Conservation (phyloP, 345 rosid genomes). For the Erucastrum elatum region DNA sequence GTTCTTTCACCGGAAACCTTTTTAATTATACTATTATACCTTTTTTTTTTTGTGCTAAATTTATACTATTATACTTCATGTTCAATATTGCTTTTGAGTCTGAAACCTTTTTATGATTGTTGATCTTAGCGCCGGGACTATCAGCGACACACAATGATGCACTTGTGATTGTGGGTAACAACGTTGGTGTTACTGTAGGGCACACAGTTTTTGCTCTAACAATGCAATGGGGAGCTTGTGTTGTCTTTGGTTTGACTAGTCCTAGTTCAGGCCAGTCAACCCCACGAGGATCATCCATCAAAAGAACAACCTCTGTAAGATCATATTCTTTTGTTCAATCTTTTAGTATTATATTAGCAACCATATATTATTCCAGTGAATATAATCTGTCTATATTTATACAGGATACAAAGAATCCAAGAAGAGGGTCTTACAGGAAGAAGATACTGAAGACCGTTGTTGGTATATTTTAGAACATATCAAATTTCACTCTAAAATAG, state of each 20-base stretch:
- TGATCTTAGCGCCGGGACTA: slow-evolving; percentile 36
- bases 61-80: neutral
- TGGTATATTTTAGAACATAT: slow-evolving; percentile 20
- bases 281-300: slow-evolving; percentile 17
- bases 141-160: slow-evolving; percentile 36
- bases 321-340: neutral
- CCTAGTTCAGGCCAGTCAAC: slow-evolving; percentile 25
- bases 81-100: slow-evolving; percentile 8
- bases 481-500: neutral
- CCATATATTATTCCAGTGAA: neutral
- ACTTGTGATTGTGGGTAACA: slow-evolving; percentile 25
- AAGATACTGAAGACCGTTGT: slow-evolving; percentile 30
- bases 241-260: slow-evolving; percentile 35
- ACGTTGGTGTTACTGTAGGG: slow-evolving; percentile 37
- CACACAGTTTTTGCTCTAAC: slow-evolving; percentile 38
- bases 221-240: slow-evolving; percentile 47
- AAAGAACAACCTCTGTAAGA: slow-evolving; percentile 37
- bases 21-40: neutral
- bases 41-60: neutral
- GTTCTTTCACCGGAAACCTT: neutral
- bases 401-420: slow-evolving; percentile 34
- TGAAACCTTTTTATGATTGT: neutral
- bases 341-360: neutral
- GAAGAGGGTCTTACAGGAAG: slow-evolving; percentile 31
- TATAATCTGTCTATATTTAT: neutral